These are phyloP conservation scores for Gossypium schwendimanii DNA, from an alignment of 441 rosid species.

Conservation along the genomic window DNA sequence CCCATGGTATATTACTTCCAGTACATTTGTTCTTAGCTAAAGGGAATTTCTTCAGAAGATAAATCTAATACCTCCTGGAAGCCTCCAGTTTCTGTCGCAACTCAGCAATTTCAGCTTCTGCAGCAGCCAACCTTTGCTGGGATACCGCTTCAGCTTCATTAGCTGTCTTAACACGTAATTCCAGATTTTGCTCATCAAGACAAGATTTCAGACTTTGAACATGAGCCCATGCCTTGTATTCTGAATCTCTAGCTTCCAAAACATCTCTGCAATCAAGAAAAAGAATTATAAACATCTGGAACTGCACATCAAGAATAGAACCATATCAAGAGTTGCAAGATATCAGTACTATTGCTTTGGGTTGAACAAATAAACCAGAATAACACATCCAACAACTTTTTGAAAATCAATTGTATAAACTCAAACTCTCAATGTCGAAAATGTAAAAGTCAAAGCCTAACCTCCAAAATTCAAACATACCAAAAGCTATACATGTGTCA, in stretches of 20 bases:
- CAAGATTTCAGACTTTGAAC: constrained; percentile 73
- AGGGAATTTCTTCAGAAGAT: background rate
- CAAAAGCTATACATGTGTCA: background rate
- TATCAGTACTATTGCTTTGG: background rate
- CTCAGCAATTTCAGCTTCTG: constrained; percentile 98
- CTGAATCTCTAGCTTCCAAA: constrained; percentile 67
- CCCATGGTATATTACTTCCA: background rate
- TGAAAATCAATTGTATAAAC: background rate
- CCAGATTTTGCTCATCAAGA: constrained; percentile 83
- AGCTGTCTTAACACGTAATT: constrained; percentile 85
- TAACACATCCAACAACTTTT: background rate
- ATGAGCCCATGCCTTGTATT: constrained; percentile 76
- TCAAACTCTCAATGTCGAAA: background rate
- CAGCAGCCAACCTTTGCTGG: constrained; percentile 90
- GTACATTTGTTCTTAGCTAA: background rate
- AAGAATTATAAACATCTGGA: background rate
- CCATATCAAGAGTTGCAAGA: background rate
- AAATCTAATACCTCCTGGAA: constrained; percentile 60
- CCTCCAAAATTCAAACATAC: background rate
- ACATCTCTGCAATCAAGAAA: constrained; percentile 49
- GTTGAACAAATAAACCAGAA: background rate
- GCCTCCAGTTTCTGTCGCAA: constrained; percentile 73
- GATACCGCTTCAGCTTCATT: constrained; percentile 94
- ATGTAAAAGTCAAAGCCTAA: background rate
- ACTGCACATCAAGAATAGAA: background rate